Evolutionary conservation across 768 basidiomycete species (phyloP).

Genomic region (Ramaria rubella): DNA sequence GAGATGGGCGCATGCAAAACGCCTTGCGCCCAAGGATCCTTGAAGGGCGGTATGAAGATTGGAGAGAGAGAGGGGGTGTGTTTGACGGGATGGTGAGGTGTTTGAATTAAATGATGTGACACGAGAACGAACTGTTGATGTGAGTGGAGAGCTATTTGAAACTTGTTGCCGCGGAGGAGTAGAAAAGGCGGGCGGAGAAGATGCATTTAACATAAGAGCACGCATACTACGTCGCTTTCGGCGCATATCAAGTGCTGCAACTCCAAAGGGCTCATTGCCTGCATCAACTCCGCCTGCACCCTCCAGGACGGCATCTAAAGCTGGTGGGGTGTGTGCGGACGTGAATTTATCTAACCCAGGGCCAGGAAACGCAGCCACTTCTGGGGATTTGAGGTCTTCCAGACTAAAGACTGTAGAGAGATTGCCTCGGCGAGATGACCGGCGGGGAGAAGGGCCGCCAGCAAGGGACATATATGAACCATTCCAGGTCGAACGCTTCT

Average conservation of each 20-base stretch:
- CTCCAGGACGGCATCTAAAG: not conserved
- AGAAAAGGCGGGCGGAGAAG: conserved; percentile 6
- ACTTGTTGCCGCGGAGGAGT: conserved; percentile 17
- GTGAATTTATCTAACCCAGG: conserved; percentile 20
- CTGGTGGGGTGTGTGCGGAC: conserved; percentile 20
- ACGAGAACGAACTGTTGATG: conserved; percentile 29
- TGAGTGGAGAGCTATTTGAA: conserved; percentile 27
- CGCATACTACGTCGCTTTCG: conserved; percentile 46
- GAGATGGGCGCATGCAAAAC: conserved; percentile 74
- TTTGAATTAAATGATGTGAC: conserved; percentile 28
- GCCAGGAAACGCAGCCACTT: conserved; percentile 35
- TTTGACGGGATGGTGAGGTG: conserved; percentile 14
- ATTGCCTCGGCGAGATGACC: conserved; percentile 50
- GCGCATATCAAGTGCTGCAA: conserved; percentile 54
- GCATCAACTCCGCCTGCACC: conserved; percentile 12
- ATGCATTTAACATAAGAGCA: conserved; percentile 26
- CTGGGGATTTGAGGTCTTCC: conserved; percentile 29
- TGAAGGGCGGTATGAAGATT: conserved; percentile 57
- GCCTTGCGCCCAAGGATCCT: conserved; percentile 61
- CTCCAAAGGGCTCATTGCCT: conserved; percentile 44
- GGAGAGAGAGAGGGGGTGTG: conserved; percentile 59
- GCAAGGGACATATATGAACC: conserved; percentile 54
- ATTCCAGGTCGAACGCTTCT: conserved; percentile 72
- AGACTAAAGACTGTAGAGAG: conserved; percentile 39
- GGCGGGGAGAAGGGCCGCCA: conserved; percentile 33